Conservation (phyloP, 1,284 basidiomycete genomes). For the Pseudozyma sp. region DNA sequence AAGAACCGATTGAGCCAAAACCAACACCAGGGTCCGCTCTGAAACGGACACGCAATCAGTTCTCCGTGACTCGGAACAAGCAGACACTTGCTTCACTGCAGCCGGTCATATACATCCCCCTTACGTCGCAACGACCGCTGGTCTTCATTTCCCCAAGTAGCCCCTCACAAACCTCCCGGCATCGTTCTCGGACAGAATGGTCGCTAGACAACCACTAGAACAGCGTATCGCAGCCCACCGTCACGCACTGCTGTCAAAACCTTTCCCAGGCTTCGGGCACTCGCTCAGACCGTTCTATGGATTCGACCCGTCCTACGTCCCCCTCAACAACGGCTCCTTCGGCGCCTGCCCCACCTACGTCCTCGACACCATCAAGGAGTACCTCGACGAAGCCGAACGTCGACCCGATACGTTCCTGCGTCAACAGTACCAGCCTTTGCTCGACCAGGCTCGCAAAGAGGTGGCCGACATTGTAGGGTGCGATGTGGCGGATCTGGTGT, state of each 20-base stretch:
- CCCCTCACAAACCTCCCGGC: neutral
- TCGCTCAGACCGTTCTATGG: conserved; percentile 30
- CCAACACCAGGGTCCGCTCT: too few relatives aligned
- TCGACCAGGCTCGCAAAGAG: conserved; percentile 17
- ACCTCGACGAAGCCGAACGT: conserved; percentile 30
- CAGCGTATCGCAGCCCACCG: conserved; percentile 21
- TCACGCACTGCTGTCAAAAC: conserved; percentile 11
- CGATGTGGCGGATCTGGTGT: conserved; percentile 55
- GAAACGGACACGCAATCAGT: too few relatives aligned
- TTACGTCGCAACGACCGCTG: too few relatives aligned
- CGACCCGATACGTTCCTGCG: conserved; percentile 36
- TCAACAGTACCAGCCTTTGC: conserved; percentile 16
- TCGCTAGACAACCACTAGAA: conserved; percentile 12
- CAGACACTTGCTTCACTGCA: too few relatives aligned
- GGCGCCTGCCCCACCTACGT: conserved; percentile 49
- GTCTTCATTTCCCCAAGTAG: neutral
- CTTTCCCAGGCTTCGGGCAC: conserved; percentile 41
- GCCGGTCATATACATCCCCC: too few relatives aligned
- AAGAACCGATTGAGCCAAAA: too few relatives aligned
- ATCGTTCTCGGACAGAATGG: neutral
- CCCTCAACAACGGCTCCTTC: conserved; percentile 49
- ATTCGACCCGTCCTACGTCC: conserved; percentile 35
- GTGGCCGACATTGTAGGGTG: conserved; percentile 27
- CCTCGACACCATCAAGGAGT: conserved; percentile 20
- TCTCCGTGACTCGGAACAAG: too few relatives aligned